Evolutionary conservation across 1,284 basidiomycete species (phyloP).

Genomic region (Cutaneotrichosporon mucoides): DNA sequence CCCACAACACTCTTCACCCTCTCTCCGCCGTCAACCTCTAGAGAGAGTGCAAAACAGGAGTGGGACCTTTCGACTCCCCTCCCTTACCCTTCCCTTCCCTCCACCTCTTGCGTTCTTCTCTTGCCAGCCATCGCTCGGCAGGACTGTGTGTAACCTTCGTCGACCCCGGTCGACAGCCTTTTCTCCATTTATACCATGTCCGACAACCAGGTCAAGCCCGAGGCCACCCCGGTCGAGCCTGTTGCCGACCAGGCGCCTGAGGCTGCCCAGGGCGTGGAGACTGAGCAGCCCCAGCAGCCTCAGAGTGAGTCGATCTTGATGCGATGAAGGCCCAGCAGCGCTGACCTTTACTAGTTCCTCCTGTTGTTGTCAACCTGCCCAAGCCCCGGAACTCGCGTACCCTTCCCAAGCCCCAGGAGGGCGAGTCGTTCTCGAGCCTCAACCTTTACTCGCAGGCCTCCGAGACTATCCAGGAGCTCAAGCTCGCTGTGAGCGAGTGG

Average conservation of each 20-base stretch:
- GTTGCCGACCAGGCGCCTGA: conserved; percentile 14
- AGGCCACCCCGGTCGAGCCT: conserved; percentile 11
- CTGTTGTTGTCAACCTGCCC: conserved; percentile 44
- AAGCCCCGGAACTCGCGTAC: conserved; percentile 42
- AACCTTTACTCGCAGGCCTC: conserved; percentile 41
- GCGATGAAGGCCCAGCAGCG: background rate
- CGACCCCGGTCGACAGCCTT: background rate
- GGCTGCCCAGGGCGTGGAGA: conserved; percentile 6
- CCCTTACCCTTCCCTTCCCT: background rate
- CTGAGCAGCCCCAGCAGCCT: conserved; percentile 8
- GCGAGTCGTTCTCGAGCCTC: conserved; percentile 32
- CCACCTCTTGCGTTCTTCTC: background rate
- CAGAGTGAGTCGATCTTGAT: background rate
- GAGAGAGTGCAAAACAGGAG: conserved; percentile 1
- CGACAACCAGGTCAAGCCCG: conserved; percentile 17
- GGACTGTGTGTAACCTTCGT: background rate
- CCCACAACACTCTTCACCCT: background rate
- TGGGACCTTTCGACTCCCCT: background rate
- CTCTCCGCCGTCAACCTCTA: background rate
- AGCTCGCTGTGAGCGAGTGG: conserved; percentile 48
- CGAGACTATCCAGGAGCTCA: conserved; percentile 50
- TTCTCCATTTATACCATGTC: conserved; percentile 10
- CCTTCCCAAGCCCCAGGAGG: conserved; percentile 32
- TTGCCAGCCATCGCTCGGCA: background rate
- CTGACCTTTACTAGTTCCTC: conserved; percentile 19